Evolutionary conservation across 352 stramenopile genomes (phyloP).

Genomic region (Salisapilia sapeloensis): DNA sequence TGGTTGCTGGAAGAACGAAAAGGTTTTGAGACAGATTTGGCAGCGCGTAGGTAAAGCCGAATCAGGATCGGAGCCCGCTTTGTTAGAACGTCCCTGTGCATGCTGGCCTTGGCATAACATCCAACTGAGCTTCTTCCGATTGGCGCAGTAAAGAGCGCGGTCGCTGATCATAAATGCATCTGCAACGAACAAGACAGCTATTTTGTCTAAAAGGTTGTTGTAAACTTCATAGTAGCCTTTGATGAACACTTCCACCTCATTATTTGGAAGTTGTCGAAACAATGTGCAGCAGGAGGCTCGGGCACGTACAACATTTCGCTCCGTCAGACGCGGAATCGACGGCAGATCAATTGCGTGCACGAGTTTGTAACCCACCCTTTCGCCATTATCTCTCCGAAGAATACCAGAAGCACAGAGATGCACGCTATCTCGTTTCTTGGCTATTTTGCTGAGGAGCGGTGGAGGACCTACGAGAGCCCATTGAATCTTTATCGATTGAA

Average conservation of each 20-base stretch:
- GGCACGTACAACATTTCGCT: conserved; percentile 14
- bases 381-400: neutral
- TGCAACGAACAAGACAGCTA: conserved; percentile 14
- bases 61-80: too few relatives aligned
- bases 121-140: too few relatives aligned
- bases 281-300: conserved; percentile 23
- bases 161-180: conserved; percentile 19
- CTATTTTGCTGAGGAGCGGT: conserved; percentile 4
- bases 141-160: too few relatives aligned
- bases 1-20: too few relatives aligned
- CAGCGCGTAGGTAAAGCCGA: too few relatives aligned
- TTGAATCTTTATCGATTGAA: conserved; percentile 27
- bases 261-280: conserved; percentile 6
- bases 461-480: conserved; percentile 11
- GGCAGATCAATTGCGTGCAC: conserved; percentile 26
- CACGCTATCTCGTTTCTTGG: neutral
- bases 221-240: conserved; percentile 19
- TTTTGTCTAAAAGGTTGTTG: conserved; percentile 18
- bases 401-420: neutral
- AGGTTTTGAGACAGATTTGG: too few relatives aligned
- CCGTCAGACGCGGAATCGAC: conserved; percentile 10
- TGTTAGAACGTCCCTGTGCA: too few relatives aligned
- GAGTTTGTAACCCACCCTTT: conserved; percentile 16
- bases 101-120: too few relatives aligned
- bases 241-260: conserved; percentile 27